phyloP scores from a whole-genome alignment of 1,284 basidiomycete species.

The Pascua sp. region DNA sequence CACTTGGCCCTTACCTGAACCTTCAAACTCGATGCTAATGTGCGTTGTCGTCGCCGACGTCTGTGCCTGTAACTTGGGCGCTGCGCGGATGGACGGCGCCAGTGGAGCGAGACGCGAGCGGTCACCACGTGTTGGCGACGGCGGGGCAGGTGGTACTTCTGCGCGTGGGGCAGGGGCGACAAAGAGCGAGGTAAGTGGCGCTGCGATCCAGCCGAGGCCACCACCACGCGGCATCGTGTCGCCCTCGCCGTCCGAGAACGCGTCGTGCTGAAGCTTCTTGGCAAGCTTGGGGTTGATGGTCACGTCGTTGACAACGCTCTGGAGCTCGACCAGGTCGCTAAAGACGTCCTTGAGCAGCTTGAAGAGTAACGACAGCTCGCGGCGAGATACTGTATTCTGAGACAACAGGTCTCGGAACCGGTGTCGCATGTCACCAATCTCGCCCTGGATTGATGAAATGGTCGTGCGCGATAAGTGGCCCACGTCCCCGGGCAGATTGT shows the following conservation, averaged over 20 bases:
- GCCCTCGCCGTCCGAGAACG: slow-evolving; percentile 55
- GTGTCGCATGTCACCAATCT: slow-evolving; percentile 65
- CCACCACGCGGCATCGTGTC: slow-evolving; percentile 41
- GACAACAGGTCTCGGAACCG: slow-evolving; percentile 67
- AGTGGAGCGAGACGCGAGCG: slow-evolving; percentile 3
- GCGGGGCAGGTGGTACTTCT: slow-evolving; percentile 4
- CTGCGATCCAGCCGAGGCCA: slow-evolving; percentile 66
- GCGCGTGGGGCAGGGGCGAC: slow-evolving; percentile 32
- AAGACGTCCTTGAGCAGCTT: slow-evolving; percentile 83
- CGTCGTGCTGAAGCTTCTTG: slow-evolving; percentile 61
- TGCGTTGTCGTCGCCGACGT: slow-evolving; percentile 79
- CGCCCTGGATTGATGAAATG: slow-evolving; percentile 68
- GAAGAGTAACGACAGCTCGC: slow-evolving; percentile 78
- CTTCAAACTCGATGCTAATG: slow-evolving; percentile 86
- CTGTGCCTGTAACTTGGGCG: slow-evolving; percentile 72
- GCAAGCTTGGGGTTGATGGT: slow-evolving; percentile 81
- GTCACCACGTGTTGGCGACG: slow-evolving; percentile 13
- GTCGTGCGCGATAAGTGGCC: slow-evolving; percentile 82
- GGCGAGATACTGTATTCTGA: slow-evolving; percentile 64
- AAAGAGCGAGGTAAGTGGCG: slow-evolving; percentile 49
- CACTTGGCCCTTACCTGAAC: slow-evolving; percentile 58
- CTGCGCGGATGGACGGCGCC: slow-evolving; percentile 45
- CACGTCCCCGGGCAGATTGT: slow-evolving; percentile 78
- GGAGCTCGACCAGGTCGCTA: slow-evolving; percentile 74
- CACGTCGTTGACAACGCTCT: slow-evolving; percentile 81